Evolutionary conservation across 2,329 filamentous ascomycete species (phyloP), one percentile per base, ranked within the genome.

Genomic region (Paecilomyces fulvus): DNA sequence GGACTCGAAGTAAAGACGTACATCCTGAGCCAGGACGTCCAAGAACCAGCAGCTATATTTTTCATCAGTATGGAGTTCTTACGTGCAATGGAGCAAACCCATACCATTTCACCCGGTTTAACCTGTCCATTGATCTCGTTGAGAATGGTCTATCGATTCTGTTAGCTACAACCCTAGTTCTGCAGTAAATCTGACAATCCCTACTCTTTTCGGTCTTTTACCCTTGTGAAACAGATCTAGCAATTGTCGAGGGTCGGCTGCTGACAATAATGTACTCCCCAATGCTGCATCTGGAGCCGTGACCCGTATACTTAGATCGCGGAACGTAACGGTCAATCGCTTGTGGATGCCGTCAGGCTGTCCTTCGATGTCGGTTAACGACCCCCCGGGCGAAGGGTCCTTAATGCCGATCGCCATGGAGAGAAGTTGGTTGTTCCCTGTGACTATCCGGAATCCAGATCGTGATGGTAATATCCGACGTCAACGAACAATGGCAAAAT

Each of bases 21-120:
- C 87, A 90, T 20, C 86, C 86, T 4, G 83, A 80, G 0, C 85
- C 86, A 0, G 86, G 86, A 1, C 85, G 78, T 1, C 86, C 86
- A 0, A 89, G 75, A 0, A 89, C 85, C 0, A 89, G 75, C 1
- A 88, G 70, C 86, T 71, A 52, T n/a, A 2, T 25, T 30, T 51
- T 17, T 12, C 23, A 61, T 31, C 62, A 57, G 48, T 12, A 46
- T 57, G 17, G 3, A 25, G 23, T 7, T 30, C 25, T 20, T 20
- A 30, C 25, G 4, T 48, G 14, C n/a, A 25, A 56, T 30, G 25
- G 12, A 12, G 21, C 20, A 10, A 7, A 17, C 63, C 37, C 14
- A 9, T 68, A 76, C 74, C 73, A 75, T 77, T 57, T 77, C 74
- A 0, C 74, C 74, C 0, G 74, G 74, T 3, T 67, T 68, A 0